Base-by-base conservation (phyloP, 768 basidiomycete species). In the Glaciozyma antarctica region DNA sequence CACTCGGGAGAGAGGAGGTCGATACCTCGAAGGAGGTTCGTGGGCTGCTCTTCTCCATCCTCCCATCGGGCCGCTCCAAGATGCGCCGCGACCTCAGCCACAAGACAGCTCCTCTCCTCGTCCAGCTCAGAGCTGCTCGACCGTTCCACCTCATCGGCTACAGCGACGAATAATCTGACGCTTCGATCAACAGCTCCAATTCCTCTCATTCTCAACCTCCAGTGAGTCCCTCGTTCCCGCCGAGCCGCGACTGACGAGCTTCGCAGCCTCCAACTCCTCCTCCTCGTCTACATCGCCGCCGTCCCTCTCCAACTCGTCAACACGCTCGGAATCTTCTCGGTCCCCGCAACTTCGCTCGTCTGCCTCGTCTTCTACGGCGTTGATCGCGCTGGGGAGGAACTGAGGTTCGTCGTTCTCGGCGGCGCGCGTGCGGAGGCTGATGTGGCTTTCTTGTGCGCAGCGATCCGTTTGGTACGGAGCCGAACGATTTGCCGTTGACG, bases 291-390 rank as follows among this genome's bases (percentile, higher is more conserved):
- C 58, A 43, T 70, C 56, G 61, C 56, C 38, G 64, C 68, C 24
- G 68, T 70, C 22, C 65, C 68, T 15, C 62, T 70, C 0, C 68
- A 70, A 47, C 65, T 70, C 56, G 65, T 66, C 51, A 52, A 52
- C 12, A 32, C 62, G 3, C 44, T 63, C 28, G 68, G 68, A 13
- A 43, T 65, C 56, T 65, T 56, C 41, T 59, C 56, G 45, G 52
- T 70, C 32, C 65, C 68, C 2, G 60, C 60, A 0, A 70, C 68
- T 1, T 34, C 65, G n/a, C 24, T 63, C 52, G 56, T 43, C 41
- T 44, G n/a, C 41, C 22, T 62, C 34, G 65, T 66, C 24, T 70
- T 66, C 52, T 64, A 61, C 62, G 68, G 68, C 1, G 30, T 70
- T 28, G 65, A 70, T 53, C 28, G 45, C 1, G 64, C 68, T 2